Base-by-base conservation (phyloP, 176 grass and related monocot genomes). In the Triticum monococcum region DNA sequence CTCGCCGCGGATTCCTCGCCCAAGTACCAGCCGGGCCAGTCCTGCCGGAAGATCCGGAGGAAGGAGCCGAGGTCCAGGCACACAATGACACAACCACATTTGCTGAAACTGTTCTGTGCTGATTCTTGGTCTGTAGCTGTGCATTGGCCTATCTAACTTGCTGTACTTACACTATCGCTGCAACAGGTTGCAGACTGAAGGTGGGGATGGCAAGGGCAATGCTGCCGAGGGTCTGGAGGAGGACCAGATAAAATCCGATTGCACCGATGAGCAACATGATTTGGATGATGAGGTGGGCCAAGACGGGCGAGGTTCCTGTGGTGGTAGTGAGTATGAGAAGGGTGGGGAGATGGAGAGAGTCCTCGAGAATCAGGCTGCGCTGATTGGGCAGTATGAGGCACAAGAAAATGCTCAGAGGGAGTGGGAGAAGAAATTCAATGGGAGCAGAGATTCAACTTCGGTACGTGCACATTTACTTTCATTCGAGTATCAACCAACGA, bases 351-450 rank as follows among this genome's bases (percentile, higher is more conserved):
- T 99, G 97, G 94, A 99, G 82, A 91, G 90, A 78, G 87, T 92
- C 30, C 87, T 99, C 22, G 94, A 96, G 86, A 93, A 94, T 72
- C 97, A 96, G 77, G 94, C 91, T 11, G 90, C 92, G 60, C 79
- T 99, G 28, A 96, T 99, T 62, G 97, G 82, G 28, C 94, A 87
- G 85, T 99, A 87, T 32, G 72, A 94, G 79, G 90, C 90, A 9
- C 72, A 99, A 82, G 97, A 99, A 87, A 87, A 99, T 82, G 97
- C 94, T 75, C 97, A 99, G 79, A 94, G 90, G 87, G 97, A 96
- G 82, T 99, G 97, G 97, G 97, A 99, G 78, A 91, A 90, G 78
- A 94, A 92, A 74, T 99, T 92, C 81, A 94, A 63, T 36, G 66
- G 69, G 36, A 88, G 10, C 78, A 61, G 32, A 38, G 60, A 79